Percentiles rank a stretch among this genome's conserved stretches.
These are phyloP conservation scores for Zasmidium cellare DNA, from an alignment of 2,329 filamentous ascomycete species.

Conservation along the genomic window DNA sequence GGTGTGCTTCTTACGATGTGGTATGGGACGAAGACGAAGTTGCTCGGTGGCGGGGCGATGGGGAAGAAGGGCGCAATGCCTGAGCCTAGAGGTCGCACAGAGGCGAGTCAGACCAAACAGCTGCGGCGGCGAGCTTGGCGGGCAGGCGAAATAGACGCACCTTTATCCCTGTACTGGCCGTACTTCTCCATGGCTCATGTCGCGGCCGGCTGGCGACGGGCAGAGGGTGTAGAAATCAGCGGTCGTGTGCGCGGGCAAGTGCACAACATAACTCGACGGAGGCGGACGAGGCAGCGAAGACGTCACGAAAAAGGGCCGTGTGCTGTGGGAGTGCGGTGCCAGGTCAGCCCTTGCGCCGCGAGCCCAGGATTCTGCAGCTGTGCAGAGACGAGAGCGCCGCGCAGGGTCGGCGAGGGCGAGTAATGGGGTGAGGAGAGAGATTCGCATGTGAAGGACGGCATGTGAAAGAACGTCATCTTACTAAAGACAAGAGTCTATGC, in stretches of 20 bases:
- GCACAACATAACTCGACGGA: neutral
- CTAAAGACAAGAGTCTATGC: no score
- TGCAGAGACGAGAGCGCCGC: neutral
- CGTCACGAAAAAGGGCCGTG: neutral
- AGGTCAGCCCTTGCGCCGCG: neutral
- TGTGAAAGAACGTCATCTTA: neutral
- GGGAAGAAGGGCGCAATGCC: conserved; percentile 96
- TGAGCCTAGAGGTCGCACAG: conserved; percentile 62
- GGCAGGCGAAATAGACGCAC: conserved; percentile 45
- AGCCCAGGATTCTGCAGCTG: neutral
- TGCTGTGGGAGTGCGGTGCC: neutral
- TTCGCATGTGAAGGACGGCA: neutral
- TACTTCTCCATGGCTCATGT: conserved; percentile 79
- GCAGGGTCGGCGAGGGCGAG: neutral
- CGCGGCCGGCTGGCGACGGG: conserved; percentile 30
- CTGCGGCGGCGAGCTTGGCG: neutral
- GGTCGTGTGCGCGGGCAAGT: neutral
- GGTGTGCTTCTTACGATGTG: conserved; percentile 26
- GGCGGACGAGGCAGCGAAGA: neutral
- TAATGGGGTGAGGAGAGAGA: no score
- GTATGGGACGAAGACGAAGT: conserved; percentile 59
- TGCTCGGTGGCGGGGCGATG: conserved; percentile 63
- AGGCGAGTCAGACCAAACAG: conserved; percentile 16
- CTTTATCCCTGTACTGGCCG: conserved; percentile 87
- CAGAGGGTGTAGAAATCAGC: neutral